Conservation (phyloP, 2,329 filamentous ascomycete species). For the Apiospora koreana region DNA sequence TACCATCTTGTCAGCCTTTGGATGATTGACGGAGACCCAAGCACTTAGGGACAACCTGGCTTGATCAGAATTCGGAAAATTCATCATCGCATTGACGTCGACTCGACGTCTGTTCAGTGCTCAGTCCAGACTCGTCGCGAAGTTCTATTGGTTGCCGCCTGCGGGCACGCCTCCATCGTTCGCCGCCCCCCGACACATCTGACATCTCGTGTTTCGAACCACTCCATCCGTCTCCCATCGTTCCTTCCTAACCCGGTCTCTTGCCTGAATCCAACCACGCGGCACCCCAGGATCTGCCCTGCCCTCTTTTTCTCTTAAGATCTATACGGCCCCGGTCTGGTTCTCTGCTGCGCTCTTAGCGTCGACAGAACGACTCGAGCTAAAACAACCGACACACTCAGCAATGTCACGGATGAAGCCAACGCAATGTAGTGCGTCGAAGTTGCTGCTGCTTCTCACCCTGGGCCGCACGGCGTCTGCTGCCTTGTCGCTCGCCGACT, state of each 20-base stretch:
- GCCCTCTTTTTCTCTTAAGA: not conserved
- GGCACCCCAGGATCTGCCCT: not conserved
- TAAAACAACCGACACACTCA: not conserved
- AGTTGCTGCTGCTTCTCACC: not conserved
- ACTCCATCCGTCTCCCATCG: not conserved
- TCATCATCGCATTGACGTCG: not conserved
- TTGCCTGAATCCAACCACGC: not conserved
- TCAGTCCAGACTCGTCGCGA: not conserved
- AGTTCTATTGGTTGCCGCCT: not conserved
- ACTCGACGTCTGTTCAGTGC: not conserved
- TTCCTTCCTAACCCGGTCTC: not conserved
- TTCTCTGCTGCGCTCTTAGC: not conserved
- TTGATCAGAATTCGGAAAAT: not conserved
- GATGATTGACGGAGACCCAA: not conserved
- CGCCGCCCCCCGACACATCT: not conserved
- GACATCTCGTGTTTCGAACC: constrained; percentile 6
- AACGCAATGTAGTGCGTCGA: not conserved
- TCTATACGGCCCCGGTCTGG: not conserved
- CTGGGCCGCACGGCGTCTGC: not conserved
- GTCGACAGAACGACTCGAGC: not conserved
- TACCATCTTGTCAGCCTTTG: not conserved
- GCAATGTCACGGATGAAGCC: constrained; percentile 9
- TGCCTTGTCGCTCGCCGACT: constrained; percentile 16
- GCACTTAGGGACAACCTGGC: not conserved
- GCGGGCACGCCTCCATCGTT: not conserved